Evolutionary conservation across 2,329 filamentous ascomycete genomes (phyloP).

Genomic region (Teratosphaeria viscida): DNA sequence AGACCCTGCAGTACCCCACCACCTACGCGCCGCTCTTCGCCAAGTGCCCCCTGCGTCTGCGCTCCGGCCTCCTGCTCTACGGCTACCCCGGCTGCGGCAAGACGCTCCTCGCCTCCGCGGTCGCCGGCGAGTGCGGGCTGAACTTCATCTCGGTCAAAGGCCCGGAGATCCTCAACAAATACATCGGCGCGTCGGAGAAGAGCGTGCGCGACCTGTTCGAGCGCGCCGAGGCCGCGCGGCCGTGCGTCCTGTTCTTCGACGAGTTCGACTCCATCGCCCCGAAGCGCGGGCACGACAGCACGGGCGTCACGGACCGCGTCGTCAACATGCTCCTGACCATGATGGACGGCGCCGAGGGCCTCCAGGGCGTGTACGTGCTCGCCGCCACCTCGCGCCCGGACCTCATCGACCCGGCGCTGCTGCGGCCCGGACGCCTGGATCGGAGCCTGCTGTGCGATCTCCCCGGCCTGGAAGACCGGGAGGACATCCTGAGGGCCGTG

Average conservation of each 20-base stretch:
- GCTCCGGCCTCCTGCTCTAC: constrained; percentile 85
- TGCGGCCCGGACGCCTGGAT: constrained; percentile 84
- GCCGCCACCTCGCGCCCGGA: constrained; percentile 90
- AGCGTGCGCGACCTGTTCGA: constrained; percentile 92
- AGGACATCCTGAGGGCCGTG: constrained; percentile 83
- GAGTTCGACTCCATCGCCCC: constrained; percentile 98
- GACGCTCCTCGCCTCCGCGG: constrained; percentile 85
- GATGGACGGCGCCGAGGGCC: constrained; percentile 95
- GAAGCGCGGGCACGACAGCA: constrained; percentile 92
- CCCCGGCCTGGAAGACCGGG: constrained; percentile 65
- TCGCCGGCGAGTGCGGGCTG: constrained; percentile 93
- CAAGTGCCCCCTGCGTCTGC: constrained; percentile 85
- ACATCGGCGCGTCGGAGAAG: constrained; percentile 96
- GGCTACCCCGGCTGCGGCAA: constrained; percentile 95
- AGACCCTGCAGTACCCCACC: constrained; percentile 93
- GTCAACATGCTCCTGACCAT: constrained; percentile 97
- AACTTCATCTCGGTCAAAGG: constrained; percentile 99
- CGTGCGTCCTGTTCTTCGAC: constrained; percentile 95
- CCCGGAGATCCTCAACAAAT: constrained; percentile 97
- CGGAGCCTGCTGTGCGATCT: constrained; percentile 90
- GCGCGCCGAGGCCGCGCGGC: constrained; percentile 76
- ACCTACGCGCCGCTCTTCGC: constrained; percentile 97
- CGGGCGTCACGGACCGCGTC: constrained; percentile 95
- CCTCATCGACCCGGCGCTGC: constrained; percentile 84
- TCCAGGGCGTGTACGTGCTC: constrained; percentile 90